Evolutionary conservation across 2,329 filamentous ascomycete genomes (phyloP).

Genomic region (Mariannaea elegans): DNA sequence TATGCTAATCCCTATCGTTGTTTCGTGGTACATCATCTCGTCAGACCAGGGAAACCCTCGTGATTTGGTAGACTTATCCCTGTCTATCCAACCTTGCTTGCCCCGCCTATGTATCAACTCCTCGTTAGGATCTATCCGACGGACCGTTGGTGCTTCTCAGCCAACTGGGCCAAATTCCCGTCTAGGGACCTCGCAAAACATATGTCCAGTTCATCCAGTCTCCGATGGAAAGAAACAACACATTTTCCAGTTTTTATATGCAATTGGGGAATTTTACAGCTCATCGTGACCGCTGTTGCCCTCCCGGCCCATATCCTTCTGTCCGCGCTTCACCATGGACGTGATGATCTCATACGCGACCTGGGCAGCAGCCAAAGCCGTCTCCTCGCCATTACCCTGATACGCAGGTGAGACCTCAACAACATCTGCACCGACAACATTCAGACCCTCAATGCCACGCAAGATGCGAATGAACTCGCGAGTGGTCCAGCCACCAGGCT

Average conservation of each 20-base stretch:
- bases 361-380: conserved; percentile 84
- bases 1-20: background rate
- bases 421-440: conserved; percentile 88
- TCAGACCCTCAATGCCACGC: conserved; percentile 81
- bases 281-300: conserved; percentile 45
- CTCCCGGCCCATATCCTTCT: conserved; percentile 49
- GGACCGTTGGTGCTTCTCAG: too few relatives aligned
- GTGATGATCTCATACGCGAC: conserved; percentile 87
- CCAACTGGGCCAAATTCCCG: too few relatives aligned
- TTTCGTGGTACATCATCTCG: too few relatives aligned
- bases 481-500: conserved; percentile 91
- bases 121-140: too few relatives aligned
- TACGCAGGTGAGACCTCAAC: conserved; percentile 88
- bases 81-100: too few relatives aligned
- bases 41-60: background rate
- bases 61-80: too few relatives aligned
- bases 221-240: background rate
- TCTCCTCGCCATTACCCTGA: conserved; percentile 81
- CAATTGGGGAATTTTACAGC: conserved; percentile 40
- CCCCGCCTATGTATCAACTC: too few relatives aligned
- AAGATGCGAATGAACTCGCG: conserved; percentile 86
- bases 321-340: conserved; percentile 69
- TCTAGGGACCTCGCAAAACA: background rate
- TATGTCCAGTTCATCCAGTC: too few relatives aligned
- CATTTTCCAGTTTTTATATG: background rate